phyloP scores from a whole-genome alignment of 2,329 filamentous ascomycete genomes.

The Ophiostoma sp. region DNA sequence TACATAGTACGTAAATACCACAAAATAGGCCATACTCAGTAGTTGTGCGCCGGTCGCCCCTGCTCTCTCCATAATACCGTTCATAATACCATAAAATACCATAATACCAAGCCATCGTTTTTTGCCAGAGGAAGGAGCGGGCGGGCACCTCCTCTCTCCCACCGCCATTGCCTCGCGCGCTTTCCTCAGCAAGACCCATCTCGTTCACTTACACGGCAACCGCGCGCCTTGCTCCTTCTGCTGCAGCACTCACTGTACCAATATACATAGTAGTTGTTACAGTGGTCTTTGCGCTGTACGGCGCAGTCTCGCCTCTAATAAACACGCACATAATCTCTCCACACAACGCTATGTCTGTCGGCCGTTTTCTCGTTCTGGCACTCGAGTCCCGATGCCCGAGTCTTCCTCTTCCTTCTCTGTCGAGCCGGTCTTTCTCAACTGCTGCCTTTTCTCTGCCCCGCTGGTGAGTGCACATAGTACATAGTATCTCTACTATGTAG shows the following conservation, averaged over 20 bases:
- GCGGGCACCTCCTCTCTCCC: neutral
- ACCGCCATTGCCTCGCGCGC: slow-evolving; percentile 11
- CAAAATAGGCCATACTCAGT: neutral
- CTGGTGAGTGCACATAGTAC: neutral
- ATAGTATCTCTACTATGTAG: neutral
- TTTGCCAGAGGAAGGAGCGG: slow-evolving; percentile 5
- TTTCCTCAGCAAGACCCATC: slow-evolving; percentile 16
- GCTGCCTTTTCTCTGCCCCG: neutral
- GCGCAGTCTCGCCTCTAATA: neutral
- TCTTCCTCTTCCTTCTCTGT: neutral
- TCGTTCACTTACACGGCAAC: slow-evolving; percentile 22
- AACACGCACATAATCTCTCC: slow-evolving; percentile 7
- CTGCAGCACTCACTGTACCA: neutral
- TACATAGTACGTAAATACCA: neutral
- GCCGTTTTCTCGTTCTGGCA: neutral
- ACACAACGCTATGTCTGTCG: neutral
- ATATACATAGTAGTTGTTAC: neutral
- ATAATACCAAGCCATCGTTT: neutral
- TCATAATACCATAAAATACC: no score
- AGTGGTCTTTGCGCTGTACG: neutral
- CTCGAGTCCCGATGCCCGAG: neutral
- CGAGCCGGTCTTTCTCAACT: neutral
- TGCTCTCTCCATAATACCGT: neutral
- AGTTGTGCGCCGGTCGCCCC: neutral
- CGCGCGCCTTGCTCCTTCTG: slow-evolving; percentile 21